Base-by-base conservation (phyloP, 441 rosid genomes). In the Euphorbia schlechtendalii region DNA sequence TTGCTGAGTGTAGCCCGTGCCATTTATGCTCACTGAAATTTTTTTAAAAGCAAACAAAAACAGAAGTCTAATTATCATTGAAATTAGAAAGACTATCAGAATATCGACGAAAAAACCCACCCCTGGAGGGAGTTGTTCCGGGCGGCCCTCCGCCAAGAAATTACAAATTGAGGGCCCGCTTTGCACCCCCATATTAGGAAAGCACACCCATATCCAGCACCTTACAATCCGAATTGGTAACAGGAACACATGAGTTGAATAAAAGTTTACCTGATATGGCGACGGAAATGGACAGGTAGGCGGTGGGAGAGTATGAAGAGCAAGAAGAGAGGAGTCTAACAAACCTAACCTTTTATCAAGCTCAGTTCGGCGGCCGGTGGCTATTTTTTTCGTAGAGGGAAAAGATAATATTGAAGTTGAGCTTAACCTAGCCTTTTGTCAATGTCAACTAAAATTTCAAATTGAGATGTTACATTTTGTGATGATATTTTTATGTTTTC, bases 1-100 rank as follows among this genome's bases (percentile, higher is more conserved):
- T 82, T 87, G 66, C 34, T 76, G 67, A 71, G 67, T 45, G 61
- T 65, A 45, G 74, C 67, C 28, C 77, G 82, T 12, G 76, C 84
- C 94, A 87, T 85, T 49, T 57, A 69, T 49, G 45, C 45, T 40
- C 45, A 40, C 45, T 40, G 11, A 40, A 10, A 24, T 11, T 59
- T 24, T 32, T 57, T 22, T n/a, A 57, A 43, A 57, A n/a, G 3
- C 24, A 6, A 55, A 22, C 5, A 24, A 55, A 24, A 1, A 8
- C 30, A 56, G 4, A 11, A n/a, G n/a, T n/a, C n/a, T n/a, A 36
- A 4, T 36, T 36, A 36, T 4, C 40, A 36, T 36, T 36, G 9
- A 36, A 36, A 36, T 9, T 36, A 9, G 40, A 36, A 36, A 36
- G 40, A 36, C 40, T 36, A 36, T n/a, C n/a, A n/a, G n/a, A n/a